These are phyloP conservation scores for Pisolithus thermaeus DNA, from an alignment of 1,284 basidiomycete species.

Conservation along the genomic window DNA sequence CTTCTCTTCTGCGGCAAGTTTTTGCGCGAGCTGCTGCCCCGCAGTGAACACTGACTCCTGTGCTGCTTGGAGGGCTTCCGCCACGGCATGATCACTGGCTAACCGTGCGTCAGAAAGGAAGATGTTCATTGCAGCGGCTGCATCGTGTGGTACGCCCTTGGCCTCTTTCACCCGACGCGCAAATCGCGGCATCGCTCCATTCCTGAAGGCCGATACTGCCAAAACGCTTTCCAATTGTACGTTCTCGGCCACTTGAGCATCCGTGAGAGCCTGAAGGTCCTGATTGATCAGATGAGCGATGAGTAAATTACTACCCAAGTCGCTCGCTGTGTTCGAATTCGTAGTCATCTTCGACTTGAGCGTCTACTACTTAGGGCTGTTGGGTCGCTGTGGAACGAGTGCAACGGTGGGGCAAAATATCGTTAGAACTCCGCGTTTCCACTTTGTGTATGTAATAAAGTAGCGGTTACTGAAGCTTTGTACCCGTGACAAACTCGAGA, in stretches of 20 bases:
- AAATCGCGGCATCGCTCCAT: conserved; percentile 6
- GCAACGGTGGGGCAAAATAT: too few species aligned
- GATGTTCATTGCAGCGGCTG: conserved; percentile 27
- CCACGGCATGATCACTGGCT: conserved; percentile 30
- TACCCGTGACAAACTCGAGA: too few species aligned
- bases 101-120: conserved; percentile 26
- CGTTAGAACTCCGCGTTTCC: too few species aligned
- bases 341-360: background rate
- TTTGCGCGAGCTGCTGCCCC: conserved; percentile 32
- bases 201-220: conserved; percentile 17
- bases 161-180: background rate
- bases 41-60: conserved; percentile 20
- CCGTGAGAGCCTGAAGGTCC: conserved; percentile 24
- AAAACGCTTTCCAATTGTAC: conserved; percentile 29
- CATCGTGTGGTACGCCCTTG: conserved; percentile 14
- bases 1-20: conserved; percentile 35
- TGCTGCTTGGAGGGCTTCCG: conserved; percentile 30
- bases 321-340: background rate
- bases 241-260: conserved; percentile 28
- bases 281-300: conserved; percentile 34
- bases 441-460: too few species aligned
- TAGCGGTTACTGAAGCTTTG: too few species aligned
- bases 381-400: too few species aligned
- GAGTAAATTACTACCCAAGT: conserved; percentile 25
- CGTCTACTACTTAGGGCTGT: too few species aligned